phyloP scores from a whole-genome alignment of 805 yeast genomes.

The Brettanomyces nanus region DNA sequence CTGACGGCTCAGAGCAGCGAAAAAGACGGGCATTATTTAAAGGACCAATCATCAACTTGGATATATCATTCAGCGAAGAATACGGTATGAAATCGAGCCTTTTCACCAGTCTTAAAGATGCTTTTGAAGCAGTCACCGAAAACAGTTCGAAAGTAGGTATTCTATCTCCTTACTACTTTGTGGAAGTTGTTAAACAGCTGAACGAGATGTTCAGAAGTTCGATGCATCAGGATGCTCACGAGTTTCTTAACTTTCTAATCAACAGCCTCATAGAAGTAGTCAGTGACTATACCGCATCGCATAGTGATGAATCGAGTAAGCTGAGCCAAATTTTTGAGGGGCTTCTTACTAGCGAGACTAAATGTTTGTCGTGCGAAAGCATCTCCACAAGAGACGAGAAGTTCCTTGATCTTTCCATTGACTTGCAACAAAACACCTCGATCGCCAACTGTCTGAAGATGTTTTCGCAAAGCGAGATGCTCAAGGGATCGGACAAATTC shows the following conservation, averaged over 20 bases:
- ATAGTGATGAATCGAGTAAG: conserved; percentile 4
- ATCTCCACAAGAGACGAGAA: conserved; percentile 75
- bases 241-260: conserved; percentile 78
- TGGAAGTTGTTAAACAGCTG: conserved; percentile 69
- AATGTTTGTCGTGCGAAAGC: conserved; percentile 83
- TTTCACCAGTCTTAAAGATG: conserved; percentile 68
- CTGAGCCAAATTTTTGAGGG: conserved; percentile 79
- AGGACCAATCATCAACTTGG: conserved; percentile 83
- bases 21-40: conserved; percentile 68
- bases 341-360: conserved; percentile 73
- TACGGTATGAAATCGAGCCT: conserved; percentile 44
- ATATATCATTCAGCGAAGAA: conserved; percentile 47
- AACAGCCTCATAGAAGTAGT: conserved; percentile 57
- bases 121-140: conserved; percentile 78
- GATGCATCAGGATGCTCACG: conserved; percentile 99
- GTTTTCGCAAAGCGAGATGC: conserved; percentile 78
- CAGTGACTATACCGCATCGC: conserved; percentile 22
- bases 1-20: conserved; percentile 56
- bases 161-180: conserved; percentile 70
- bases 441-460: conserved; percentile 71
- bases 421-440: conserved; percentile 66
- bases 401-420: conserved; percentile 81
- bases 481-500: conserved; percentile 83
- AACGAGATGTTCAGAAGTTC: conserved; percentile 80
- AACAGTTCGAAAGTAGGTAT: conserved; percentile 65